Base-by-base conservation (phyloP, 306 rosid species). In the Quercus rubra region DNA sequence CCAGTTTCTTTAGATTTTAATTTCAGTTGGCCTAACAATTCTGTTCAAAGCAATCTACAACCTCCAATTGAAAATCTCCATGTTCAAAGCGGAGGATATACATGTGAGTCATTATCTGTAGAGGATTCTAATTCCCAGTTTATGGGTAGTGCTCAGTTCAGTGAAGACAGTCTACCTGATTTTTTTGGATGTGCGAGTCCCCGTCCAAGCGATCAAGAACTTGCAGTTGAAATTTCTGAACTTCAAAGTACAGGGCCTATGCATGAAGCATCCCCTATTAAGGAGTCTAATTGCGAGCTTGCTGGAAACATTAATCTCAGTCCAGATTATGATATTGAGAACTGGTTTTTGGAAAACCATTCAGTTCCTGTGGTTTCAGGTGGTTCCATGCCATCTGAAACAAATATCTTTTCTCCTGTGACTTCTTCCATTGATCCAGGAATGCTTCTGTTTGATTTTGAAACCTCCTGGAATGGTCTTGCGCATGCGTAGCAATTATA, bases 311-410 rank as follows among this genome's bases (percentile, higher is more conserved):
- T 55, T 52, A 80, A 82, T 83, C 3, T 73, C 59, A 9, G 27
- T 67, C 0, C 81, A 56, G 72, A 12, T 10, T 13, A 9, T 4
- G 85, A 70, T 49, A 46, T 88, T 17, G 91, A 88, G 6, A 72
- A 55, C 78, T 93, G 89, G 91, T 57, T 84, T 62, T 28, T 82
- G 30, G 89, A 84, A 4, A 52, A 77, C 66, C 89, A 82, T 46
- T 27, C 52, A 18, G 30, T 30, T 78, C 82, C 85, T 0, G n/a
- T 27, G 76, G 83, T 27, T 74, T 46, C 80, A 33, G 90, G 86
- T 76, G 86, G 43, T 57, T 51, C 81, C 56, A 66, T 86, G 81
- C 73, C 85, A 18, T 74, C 82, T 76, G 87, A 82, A 20, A 58
- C 77, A 20, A 78, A 82, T 67, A 54, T 78, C 8, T 82, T 82